Base-by-base conservation (phyloP, 1,284 basidiomycete species). In the Schizopora paradoxa region DNA sequence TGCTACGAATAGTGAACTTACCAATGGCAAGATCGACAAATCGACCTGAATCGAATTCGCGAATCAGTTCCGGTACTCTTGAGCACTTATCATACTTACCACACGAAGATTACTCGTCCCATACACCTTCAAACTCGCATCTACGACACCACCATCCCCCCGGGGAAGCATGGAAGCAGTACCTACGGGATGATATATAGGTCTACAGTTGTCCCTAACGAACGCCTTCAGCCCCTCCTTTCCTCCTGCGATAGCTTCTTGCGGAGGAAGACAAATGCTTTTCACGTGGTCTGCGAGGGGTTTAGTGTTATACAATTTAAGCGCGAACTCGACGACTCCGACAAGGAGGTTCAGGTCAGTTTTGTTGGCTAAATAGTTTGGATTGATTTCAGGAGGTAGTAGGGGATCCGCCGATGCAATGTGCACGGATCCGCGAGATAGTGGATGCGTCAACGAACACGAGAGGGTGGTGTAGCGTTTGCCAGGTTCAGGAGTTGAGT, bases 61-160 rank as follows among this genome's bases (percentile, higher is more conserved):
- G n/a, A n/a, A n/a, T n/a, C n/a, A n/a, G n/a, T n/a, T n/a, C n/a
- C n/a, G n/a, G n/a, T n/a, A n/a, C n/a, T n/a, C n/a, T n/a, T n/a
- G n/a, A n/a, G n/a, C n/a, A n/a, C n/a, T n/a, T n/a, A n/a, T n/a
- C n/a, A n/a, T n/a, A n/a, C n/a, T n/a, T n/a, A n/a, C n/a, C n/a
- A n/a, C n/a, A n/a, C n/a, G 35, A 26, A 49, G 54, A 33, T 48
- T 48, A 18, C 19, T 14, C 16, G 45, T 47, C 57, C 57, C 58
- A 47, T 62, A 63, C 33, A 63, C 57, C 41, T 65, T 66, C 28
- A 79, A 56, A 33, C 64, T 62, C 10, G 68, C 58, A 58, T 73
- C 74, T 26, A 81, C 77, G 18, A 79, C 78, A 49, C 78, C 78
- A 37, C 74, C 74, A 44, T 67, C 57, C 19, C 62, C 62, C 47